Base-by-base conservation (phyloP, 2,329 filamentous ascomycete genomes). In the Colletotrichum liaoningense region DNA sequence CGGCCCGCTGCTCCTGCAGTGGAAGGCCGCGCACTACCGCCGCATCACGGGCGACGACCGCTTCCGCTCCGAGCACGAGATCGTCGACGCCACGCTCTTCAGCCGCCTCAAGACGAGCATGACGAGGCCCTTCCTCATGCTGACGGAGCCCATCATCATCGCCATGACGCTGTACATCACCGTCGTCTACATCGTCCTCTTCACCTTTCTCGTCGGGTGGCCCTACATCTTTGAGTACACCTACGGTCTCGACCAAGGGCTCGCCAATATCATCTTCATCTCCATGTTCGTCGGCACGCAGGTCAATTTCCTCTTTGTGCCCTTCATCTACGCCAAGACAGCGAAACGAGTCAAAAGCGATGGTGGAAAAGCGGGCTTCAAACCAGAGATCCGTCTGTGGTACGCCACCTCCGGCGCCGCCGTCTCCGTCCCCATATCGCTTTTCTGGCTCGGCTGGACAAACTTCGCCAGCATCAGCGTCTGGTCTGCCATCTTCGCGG, bases 21-120 rank as follows among this genome's bases (percentile, higher is more conserved):
- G 85, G 74, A 93, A 93, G 77, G 92, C 92, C 2, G 82, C 84
- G 33, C 87, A 86, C 75, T 81, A 92, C 68, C 88, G 92, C 59
- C 82, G 86, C 76, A 88, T 91, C 74, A 93, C 90, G 0, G 89
- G 90, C 4, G 88, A 93, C 72, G 81, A 85, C n/a, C 84, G 88
- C 59, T 93, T 89, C 82, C 85, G 86, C 64, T 92, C 91, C 9
- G 88, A 91, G 7, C 92, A 93, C 68, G 92, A 93, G 79, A 88
- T 88, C 65, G 80, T 89, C 3, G 75, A 76, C 4, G 77, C 78
- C 75, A 83, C 90, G 59, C 84, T 88, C 52, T 90, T 90, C 4
- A 88, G 93, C 60, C 78, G 83, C 3, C 81, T 84, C 12, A 88
- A 86, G 0, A 79, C 89, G 12, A 78, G 88, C 54, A 83, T 83